A percentile compares a stretch with the other conserved stretches of the same genome.
Evolutionary conservation across 2,329 filamentous ascomycete genomes (phyloP).

Genomic region (Neurospora sp.): DNA sequence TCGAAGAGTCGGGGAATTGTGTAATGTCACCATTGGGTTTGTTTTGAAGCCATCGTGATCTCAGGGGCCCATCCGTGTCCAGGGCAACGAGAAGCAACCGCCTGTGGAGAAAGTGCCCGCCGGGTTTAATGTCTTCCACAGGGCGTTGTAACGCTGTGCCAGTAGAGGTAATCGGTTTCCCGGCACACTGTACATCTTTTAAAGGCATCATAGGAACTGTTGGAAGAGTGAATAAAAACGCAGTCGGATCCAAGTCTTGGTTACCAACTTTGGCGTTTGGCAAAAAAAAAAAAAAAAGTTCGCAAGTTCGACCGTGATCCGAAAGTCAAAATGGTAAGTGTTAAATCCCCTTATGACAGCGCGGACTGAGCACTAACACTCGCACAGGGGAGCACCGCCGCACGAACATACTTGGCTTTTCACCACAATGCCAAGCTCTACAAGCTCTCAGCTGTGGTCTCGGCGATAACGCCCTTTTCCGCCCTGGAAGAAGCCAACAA

Average conservation of each 20-base stretch:
- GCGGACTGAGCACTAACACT: background rate
- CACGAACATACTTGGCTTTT: slow-evolving; percentile 33
- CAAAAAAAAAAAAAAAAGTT: too few relatives aligned
- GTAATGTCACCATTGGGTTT: background rate
- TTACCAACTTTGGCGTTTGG: background rate
- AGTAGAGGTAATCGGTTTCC: background rate
- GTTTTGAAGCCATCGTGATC: background rate
- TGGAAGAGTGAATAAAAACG: background rate
- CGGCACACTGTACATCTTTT: background rate
- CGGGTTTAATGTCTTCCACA: background rate
- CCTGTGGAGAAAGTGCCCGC: background rate
- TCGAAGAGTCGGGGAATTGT: background rate
- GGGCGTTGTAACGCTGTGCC: background rate
- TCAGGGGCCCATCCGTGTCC: background rate
- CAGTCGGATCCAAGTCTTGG: background rate
- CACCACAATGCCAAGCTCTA: slow-evolving; percentile 34
- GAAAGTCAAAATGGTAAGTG: background rate
- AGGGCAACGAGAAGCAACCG: background rate
- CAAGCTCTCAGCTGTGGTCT: slow-evolving; percentile 32
- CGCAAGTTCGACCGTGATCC: background rate
- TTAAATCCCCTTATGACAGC: background rate
- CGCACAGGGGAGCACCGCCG: slow-evolving; percentile 4
- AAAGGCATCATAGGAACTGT: background rate
- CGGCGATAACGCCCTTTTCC: slow-evolving; percentile 37
- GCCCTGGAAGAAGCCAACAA: slow-evolving; percentile 40